A percentile compares a stretch with the other conserved stretches of the same genome.
These are phyloP conservation scores for Pseudonitzschia multistriata DNA, from an alignment of 108 stramenopile species.

Conservation along the genomic window DNA sequence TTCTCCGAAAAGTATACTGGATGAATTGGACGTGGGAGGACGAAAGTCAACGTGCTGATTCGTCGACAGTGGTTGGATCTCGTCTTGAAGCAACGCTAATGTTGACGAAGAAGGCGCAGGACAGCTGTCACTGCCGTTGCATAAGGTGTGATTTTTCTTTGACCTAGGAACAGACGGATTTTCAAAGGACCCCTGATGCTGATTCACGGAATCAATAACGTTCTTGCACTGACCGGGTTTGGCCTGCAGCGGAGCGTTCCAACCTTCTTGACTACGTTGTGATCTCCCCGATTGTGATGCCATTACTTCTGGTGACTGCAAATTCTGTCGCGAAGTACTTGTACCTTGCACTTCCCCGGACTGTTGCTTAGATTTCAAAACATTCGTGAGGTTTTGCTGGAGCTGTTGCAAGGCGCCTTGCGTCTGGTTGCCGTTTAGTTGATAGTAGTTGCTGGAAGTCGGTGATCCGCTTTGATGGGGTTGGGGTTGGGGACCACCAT, in stretches of 20 bases:
- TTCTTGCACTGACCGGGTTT: no score
- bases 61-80: neutral
- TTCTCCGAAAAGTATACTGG: neutral
- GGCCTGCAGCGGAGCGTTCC: no score
- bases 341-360: no score
- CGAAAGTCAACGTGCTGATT: neutral
- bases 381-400: neutral
- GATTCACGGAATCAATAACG: no score
- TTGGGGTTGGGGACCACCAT: no score
- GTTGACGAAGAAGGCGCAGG: neutral
- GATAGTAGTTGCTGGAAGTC: no score
- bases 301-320: no score
- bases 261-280: no score
- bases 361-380: no score
- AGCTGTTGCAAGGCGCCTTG: slow-evolving; percentile 6
- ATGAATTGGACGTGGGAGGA: neutral
- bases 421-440: neutral
- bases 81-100: neutral
- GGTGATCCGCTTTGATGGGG: no score
- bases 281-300: no score
- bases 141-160: neutral
- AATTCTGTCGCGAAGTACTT: no score
- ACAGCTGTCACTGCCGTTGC: neutral
- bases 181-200: neutral
- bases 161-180: neutral